Base-by-base conservation (phyloP, 495 filamentous ascomycete species). In the Penicillium bovifimosum region DNA sequence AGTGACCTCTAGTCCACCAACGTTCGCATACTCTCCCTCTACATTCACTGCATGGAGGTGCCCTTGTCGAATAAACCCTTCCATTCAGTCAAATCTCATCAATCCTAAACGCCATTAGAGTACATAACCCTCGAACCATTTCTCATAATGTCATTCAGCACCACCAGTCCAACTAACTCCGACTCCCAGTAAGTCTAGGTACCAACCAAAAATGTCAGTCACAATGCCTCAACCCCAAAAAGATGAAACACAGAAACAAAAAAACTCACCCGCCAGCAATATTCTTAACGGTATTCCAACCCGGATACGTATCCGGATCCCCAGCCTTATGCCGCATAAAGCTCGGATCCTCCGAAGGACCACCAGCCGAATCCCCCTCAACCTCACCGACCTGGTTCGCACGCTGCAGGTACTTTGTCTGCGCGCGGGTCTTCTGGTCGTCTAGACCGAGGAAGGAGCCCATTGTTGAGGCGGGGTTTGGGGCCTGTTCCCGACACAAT, bases 251-350 rank as follows among this genome's bases (percentile, higher is more conserved):
- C n/a, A n/a, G n/a, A 10, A 8, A 39, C 2, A 29, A 9, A 17
- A 9, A 31, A 31, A 57, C 67, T 60, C 53, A 73, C 67, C 27
- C 14, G 5, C 44, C 51, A 41, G 56, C 27, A 6, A 63, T 31
- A 49, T 53, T 55, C 43, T 63, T 63, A 42, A 66, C 9, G 16
- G 59, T 60, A 10, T 58, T 50, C 68, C 66, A 72, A 1, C 72
- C 73, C 36, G 69, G 66, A 52, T 66, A 61, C 9, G 66, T 67
- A 28, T 64, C 59, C 18, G 60, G 47, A 11, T 51, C 57, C 9
- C 73, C 72, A 6, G 73, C 65, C 43, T 65, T 69, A 18, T 46
- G 50, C 0, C 49, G 35, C 68, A 67, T 69, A 47, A 74, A 75
- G 24, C 55, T 67, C 45, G 68, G 66, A 47, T 75, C 72, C 48